Evolutionary conservation across 2,329 filamentous ascomycete species (phyloP).

Genomic region (Trichoderma asperellum): DNA sequence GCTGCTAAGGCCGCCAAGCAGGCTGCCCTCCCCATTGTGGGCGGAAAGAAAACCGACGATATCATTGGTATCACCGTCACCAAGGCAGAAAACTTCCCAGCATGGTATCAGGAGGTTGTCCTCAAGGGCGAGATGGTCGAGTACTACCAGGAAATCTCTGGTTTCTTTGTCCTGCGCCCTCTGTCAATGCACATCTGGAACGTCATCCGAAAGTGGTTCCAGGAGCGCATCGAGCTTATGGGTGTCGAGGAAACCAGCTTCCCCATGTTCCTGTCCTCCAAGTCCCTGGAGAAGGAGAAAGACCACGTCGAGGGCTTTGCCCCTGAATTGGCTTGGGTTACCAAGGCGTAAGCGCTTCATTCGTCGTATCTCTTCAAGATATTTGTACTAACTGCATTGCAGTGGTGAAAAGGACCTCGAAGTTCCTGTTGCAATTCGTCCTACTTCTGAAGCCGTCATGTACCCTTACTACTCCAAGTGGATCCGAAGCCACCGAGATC

Average conservation of each 20-base stretch:
- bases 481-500: conserved; percentile 94
- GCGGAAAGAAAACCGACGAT: conserved; percentile 64
- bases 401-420: conserved; percentile 93
- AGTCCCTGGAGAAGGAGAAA: conserved; percentile 87
- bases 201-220: conserved; percentile 68
- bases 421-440: conserved; percentile 70
- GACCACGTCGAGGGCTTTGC: conserved; percentile 99
- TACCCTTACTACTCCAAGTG: conserved; percentile 96
- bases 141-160: conserved; percentile 93
- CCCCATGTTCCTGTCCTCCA: conserved; percentile 91
- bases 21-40: conserved; percentile 53
- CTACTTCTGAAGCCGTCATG: conserved; percentile 80
- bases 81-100: conserved; percentile 85
- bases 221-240: conserved; percentile 79
- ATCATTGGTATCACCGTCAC: conserved; percentile 86
- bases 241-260: conserved; percentile 96
- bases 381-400: conserved; percentile 11
- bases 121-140: conserved; percentile 97
- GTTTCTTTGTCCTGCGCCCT: conserved; percentile 90
- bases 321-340: conserved; percentile 87
- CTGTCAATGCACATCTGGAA: conserved; percentile 70
- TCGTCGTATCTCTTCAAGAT: not conserved
- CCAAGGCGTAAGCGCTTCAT: conserved; percentile 65
- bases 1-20: conserved; percentile 65
- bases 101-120: conserved; percentile 98